Percentiles rank a stretch among this genome's conserved stretches.
Evolutionary conservation across 1,284 basidiomycete species (phyloP).

Genomic region (Microbotryum saponariae): DNA sequence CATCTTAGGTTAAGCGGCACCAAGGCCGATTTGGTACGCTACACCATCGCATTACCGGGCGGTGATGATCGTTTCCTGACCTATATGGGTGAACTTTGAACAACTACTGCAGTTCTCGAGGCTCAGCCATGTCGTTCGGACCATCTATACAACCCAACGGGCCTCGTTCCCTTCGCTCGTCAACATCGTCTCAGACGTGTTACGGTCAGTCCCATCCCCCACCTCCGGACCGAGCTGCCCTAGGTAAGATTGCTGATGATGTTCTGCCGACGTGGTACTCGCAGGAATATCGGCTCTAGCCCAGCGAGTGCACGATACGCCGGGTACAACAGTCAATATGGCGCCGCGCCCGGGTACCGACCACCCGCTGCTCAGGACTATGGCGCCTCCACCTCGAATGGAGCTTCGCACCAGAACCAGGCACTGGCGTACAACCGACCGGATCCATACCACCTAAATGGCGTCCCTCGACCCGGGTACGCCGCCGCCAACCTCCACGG

Average conservation of each 20-base stretch:
- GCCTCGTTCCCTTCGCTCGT: background rate
- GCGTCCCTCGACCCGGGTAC: background rate
- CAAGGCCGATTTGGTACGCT: constrained; percentile 72
- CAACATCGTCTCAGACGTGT: background rate
- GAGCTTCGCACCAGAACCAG: background rate
- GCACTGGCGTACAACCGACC: constrained; percentile 2
- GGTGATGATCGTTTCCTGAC: constrained; percentile 48
- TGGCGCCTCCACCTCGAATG: background rate
- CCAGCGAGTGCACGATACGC: no score
- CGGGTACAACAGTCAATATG: no score
- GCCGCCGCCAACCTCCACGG: background rate
- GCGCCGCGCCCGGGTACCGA: no score
- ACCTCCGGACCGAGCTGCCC: background rate
- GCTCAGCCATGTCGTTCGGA: constrained; percentile 1
- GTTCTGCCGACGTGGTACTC: no score
- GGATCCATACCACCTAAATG: constrained; percentile 1
- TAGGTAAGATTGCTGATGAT: background rate
- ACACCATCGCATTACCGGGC: constrained; percentile 55
- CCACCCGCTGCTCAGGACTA: no score
- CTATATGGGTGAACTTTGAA: background rate
- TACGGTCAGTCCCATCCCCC: background rate
- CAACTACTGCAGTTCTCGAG: background rate
- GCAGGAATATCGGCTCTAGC: no score
- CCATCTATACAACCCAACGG: background rate
- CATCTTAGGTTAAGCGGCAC: constrained; percentile 66